Conservation (phyloP, 1,284 basidiomycete species). For the Ganoderma sinense region DNA sequence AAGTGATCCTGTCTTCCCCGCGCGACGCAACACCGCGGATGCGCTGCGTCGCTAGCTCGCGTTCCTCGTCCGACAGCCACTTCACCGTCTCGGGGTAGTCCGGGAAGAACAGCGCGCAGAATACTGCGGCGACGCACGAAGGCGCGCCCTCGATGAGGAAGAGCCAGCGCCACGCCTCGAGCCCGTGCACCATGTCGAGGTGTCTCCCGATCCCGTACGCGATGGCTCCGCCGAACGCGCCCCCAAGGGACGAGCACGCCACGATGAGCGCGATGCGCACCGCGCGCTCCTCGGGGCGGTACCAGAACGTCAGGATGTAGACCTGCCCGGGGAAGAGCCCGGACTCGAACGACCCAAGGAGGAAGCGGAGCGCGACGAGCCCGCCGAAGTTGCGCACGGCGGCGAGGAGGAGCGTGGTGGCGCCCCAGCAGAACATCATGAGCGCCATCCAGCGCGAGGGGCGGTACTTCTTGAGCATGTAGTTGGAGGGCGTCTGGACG, state of each 20-base stretch:
- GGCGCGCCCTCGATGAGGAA: constrained; percentile 59
- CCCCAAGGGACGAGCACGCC: constrained; percentile 48
- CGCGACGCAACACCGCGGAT: constrained; percentile 39
- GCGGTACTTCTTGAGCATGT: constrained; percentile 51
- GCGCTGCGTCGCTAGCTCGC: constrained; percentile 40
- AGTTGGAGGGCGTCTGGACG: constrained; percentile 49
- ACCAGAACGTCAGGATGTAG: constrained; percentile 49
- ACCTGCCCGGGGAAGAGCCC: constrained; percentile 72
- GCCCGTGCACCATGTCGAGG: constrained; percentile 40
- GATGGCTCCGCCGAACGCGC: constrained; percentile 54
- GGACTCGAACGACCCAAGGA: constrained; percentile 70
- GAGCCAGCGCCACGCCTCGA: constrained; percentile 49
- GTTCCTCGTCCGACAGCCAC: constrained; percentile 46
- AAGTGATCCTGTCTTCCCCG: constrained; percentile 39
- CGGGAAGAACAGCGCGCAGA: constrained; percentile 49
- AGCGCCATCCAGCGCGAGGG: constrained; percentile 46
- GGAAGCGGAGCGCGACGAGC: constrained; percentile 58
- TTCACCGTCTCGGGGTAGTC: constrained; percentile 53
- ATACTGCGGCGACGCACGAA: constrained; percentile 47
- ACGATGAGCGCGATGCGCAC: constrained; percentile 47
- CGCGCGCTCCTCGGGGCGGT: constrained; percentile 48
- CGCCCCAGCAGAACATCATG: constrained; percentile 51
- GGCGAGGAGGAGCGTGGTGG: constrained; percentile 47
- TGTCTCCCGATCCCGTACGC: constrained; percentile 46
- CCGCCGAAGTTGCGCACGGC: constrained; percentile 43